Evolutionary conservation across 352 stramenopile species (phyloP).

Genomic region (Phytophthora crassamura): DNA sequence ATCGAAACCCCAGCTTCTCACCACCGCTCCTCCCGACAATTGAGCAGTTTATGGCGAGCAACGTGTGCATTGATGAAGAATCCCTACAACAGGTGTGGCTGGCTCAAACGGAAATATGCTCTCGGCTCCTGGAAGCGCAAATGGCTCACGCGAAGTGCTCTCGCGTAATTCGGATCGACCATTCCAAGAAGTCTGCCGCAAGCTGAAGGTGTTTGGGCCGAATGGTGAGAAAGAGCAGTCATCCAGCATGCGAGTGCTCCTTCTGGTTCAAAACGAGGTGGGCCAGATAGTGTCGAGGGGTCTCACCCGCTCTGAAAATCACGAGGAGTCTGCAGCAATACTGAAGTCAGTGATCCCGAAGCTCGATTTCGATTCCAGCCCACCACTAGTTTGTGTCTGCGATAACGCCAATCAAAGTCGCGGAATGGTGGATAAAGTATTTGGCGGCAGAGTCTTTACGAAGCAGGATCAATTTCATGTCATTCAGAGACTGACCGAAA

Average conservation of each 20-base stretch:
- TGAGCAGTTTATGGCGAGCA: slow-evolving; percentile 4
- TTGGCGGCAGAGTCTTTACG: background rate
- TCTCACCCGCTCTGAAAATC: background rate
- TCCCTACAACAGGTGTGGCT: background rate
- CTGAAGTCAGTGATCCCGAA: background rate
- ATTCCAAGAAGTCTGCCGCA: too few species aligned
- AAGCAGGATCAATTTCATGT: slow-evolving; percentile 13
- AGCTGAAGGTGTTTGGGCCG: too few species aligned
- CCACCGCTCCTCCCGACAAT: background rate
- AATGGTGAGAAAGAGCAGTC: too few species aligned
- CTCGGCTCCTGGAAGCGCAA: slow-evolving; percentile 2
- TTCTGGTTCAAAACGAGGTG: too few species aligned
- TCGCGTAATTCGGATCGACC: too few species aligned
- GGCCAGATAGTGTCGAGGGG: background rate
- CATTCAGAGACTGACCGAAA: background rate
- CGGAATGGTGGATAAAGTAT: background rate
- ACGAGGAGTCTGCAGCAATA: background rate
- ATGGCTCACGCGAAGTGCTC: background rate
- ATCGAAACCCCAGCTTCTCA: background rate
- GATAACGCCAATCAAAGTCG: slow-evolving; percentile 8
- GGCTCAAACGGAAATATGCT: slow-evolving; percentile 3
- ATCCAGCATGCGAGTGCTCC: too few species aligned
- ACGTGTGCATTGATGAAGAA: slow-evolving; percentile 6
- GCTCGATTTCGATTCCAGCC: background rate
- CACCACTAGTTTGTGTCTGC: background rate